A percentile compares a stretch with the other conserved stretches of the same genome.
These are phyloP conservation scores for Solanum etuberosum DNA, from an alignment of 257 asterid genomes.

Conservation along the genomic window DNA sequence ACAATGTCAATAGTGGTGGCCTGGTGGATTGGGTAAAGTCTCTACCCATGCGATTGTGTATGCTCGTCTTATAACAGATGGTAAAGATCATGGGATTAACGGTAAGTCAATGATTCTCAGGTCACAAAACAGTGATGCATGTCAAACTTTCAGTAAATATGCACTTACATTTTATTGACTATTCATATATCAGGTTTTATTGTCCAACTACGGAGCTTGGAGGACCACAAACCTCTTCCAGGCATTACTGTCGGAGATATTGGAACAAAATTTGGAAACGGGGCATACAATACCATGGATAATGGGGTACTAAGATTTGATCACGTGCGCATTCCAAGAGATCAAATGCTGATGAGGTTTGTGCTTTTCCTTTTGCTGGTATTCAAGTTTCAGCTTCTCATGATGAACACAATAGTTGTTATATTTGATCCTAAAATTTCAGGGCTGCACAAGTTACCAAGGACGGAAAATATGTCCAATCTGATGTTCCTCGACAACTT, in stretches of 20 bases:
- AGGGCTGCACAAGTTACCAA: constrained; percentile 91
- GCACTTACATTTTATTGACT: neutral
- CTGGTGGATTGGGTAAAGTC: constrained; percentile 97
- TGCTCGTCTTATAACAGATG: constrained; percentile 79
- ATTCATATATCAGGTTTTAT: constrained; percentile 50
- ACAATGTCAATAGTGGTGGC: constrained; percentile 76
- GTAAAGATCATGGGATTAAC: constrained; percentile 77
- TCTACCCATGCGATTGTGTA: constrained; percentile 88
- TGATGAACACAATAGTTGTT: neutral
- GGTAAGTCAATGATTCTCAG: constrained; percentile 31
- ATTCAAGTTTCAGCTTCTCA: neutral
- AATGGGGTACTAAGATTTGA: constrained; percentile 85
- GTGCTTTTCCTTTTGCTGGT: neutral
- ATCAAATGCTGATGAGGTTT: constrained; percentile 93
- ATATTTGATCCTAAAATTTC: neutral
- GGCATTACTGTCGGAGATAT: constrained; percentile 91
- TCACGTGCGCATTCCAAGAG: constrained; percentile 86
- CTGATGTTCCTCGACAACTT: constrained; percentile 82
- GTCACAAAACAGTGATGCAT: neutral
- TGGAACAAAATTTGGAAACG: constrained; percentile 96
- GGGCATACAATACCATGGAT: constrained; percentile 97
- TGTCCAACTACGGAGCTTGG: constrained; percentile 85
- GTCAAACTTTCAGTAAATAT: neutral
- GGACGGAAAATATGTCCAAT: constrained; percentile 71
- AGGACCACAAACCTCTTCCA: constrained; percentile 80